These are phyloP conservation scores for Mycena floridula DNA, from an alignment of 768 basidiomycete species.

Conservation along the genomic window DNA sequence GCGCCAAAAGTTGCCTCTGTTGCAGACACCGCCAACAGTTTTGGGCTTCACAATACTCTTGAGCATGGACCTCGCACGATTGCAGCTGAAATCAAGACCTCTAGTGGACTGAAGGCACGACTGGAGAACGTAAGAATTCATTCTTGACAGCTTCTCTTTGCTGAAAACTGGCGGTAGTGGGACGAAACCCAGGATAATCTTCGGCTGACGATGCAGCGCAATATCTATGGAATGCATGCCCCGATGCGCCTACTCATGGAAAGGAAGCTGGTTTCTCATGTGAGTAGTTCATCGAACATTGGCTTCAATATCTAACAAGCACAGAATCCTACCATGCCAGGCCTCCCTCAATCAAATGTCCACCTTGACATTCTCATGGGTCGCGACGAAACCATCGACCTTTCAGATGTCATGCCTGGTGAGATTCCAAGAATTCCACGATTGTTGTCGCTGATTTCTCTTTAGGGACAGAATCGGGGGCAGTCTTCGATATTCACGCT, in stretches of 20 bases:
- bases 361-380: constrained; percentile 93
- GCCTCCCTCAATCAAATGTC: constrained; percentile 64
- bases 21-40: constrained; percentile 59
- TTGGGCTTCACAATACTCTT: constrained; percentile 87
- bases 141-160: background rate
- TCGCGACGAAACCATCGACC: constrained; percentile 77
- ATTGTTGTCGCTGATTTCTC: no score
- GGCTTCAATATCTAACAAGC: background rate
- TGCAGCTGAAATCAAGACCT: constrained; percentile 64
- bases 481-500: constrained; percentile 48
- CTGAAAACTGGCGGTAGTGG: constrained; percentile 54
- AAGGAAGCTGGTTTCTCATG: constrained; percentile 74
- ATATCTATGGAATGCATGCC: constrained; percentile 80
- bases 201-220: constrained; percentile 78
- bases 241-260: constrained; percentile 94
- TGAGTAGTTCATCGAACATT: constrained; percentile 30
- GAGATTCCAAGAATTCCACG: no score
- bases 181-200: constrained; percentile 87
- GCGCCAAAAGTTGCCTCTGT: constrained; percentile 57
- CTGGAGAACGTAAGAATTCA: constrained; percentile 62
- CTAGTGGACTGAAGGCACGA: constrained; percentile 57
- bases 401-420: constrained; percentile 73
- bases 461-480: constrained; percentile 41
- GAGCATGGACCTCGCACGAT: constrained; percentile 80
- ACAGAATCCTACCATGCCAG: constrained; percentile 65